Conservation (phyloP, 306 rosid genomes). For the Pyrus bretschneideri region DNA sequence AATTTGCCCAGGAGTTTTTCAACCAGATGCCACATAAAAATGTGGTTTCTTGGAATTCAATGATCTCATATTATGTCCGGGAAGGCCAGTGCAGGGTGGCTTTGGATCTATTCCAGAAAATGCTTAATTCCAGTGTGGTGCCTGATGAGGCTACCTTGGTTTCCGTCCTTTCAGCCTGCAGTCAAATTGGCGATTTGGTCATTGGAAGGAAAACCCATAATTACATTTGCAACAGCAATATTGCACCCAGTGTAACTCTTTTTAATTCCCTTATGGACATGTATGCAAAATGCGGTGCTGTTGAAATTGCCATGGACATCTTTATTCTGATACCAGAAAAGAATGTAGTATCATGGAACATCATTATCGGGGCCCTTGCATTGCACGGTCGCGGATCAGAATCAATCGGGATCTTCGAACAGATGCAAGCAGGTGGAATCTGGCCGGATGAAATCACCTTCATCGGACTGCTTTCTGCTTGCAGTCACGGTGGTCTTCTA, state of each 20-base stretch:
- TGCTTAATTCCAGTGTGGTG: slow-evolving; percentile 40
- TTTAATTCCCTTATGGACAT: slow-evolving; percentile 53
- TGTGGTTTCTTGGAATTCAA: slow-evolving; percentile 74
- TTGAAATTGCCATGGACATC: slow-evolving; percentile 39
- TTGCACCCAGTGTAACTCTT: slow-evolving; percentile 32
- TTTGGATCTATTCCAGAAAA: slow-evolving; percentile 43
- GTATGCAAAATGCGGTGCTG: slow-evolving; percentile 70
- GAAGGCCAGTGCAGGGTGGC: slow-evolving; percentile 51
- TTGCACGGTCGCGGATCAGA: slow-evolving; percentile 60
- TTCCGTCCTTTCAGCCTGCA: slow-evolving; percentile 51
- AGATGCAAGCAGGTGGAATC: slow-evolving; percentile 40
- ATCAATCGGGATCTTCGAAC: slow-evolving; percentile 44
- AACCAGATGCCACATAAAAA: slow-evolving; percentile 54
- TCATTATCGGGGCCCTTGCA: slow-evolving; percentile 55
- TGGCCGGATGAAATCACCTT: slow-evolving; percentile 67
- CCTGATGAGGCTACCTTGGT: slow-evolving; percentile 68
- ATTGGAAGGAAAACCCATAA: slow-evolving; percentile 45
- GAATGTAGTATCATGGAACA: slow-evolving; percentile 65
- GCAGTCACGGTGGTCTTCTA: slow-evolving; percentile 60
- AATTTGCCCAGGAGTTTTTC: slow-evolving; percentile 34
- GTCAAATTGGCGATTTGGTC: slow-evolving; percentile 60
- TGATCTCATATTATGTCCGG: slow-evolving; percentile 53
- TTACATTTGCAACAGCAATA: slow-evolving; percentile 26
- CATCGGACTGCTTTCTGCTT: slow-evolving; percentile 70
- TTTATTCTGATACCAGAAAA: slow-evolving; percentile 38